Evolutionary conservation across 2,329 filamentous ascomycete species (phyloP).

Genomic region (Calonectria honghensis): DNA sequence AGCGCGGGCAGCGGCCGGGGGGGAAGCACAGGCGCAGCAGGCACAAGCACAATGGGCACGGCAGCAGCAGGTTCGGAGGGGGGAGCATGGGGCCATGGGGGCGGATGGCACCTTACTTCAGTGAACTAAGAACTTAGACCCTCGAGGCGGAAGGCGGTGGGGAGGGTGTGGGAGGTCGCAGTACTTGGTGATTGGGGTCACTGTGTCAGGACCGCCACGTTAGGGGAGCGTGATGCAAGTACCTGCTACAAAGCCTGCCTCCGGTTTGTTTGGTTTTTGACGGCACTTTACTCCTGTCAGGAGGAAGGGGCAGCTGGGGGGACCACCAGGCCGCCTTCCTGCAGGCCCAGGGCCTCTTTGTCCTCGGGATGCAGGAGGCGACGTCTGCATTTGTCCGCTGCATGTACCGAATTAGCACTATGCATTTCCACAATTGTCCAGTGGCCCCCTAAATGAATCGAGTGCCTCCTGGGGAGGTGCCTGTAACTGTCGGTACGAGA

Average conservation of each 20-base stretch:
- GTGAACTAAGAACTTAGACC: slow-evolving; percentile 31
- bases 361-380: slow-evolving; percentile 32
- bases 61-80: slow-evolving; percentile 26
- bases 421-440: slow-evolving; percentile 30
- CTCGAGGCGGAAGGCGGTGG: slow-evolving; percentile 38
- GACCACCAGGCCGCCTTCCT: slow-evolving; percentile 18
- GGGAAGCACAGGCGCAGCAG: slow-evolving; percentile 16
- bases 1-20: slow-evolving; percentile 32
- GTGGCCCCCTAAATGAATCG: slow-evolving; percentile 14
- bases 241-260: slow-evolving; percentile 31
- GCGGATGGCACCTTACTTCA: slow-evolving; percentile 40
- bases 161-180: slow-evolving; percentile 30
- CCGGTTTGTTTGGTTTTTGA: slow-evolving; percentile 29
- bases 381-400: slow-evolving; percentile 36
- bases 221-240: slow-evolving; percentile 25
- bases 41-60: slow-evolving; percentile 30
- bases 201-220: slow-evolving; percentile 9
- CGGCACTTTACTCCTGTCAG: slow-evolving; percentile 33
- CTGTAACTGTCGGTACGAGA: slow-evolving; percentile 14
- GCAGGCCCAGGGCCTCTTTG: slow-evolving; percentile 4
- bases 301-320: slow-evolving; percentile 38
- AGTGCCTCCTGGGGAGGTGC: slow-evolving; percentile 17
- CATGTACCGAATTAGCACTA: slow-evolving; percentile 31
- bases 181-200: slow-evolving; percentile 29
- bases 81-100: slow-evolving; percentile 36